phyloP scores from a whole-genome alignment of 2,329 filamentous ascomycete species.

The Ceratocystis ficicola region DNA sequence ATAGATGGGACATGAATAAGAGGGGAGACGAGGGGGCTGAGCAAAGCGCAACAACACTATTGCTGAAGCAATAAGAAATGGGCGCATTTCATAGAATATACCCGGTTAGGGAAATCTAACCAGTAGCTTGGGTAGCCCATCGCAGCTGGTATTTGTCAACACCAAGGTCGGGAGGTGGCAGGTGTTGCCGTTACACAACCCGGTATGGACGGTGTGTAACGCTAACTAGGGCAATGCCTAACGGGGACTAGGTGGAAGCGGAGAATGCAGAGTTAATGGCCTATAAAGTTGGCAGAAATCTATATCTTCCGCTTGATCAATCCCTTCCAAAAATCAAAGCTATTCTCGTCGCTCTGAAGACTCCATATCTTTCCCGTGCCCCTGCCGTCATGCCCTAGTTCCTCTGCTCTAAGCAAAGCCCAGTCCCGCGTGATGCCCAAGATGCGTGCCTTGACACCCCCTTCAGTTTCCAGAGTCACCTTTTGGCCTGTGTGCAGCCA shows the following conservation, averaged over 20 bases:
- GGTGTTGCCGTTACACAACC: too few relatives aligned
- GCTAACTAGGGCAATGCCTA: too few relatives aligned
- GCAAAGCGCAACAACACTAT: neutral
- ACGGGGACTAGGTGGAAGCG: too few relatives aligned
- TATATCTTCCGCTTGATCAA: constrained; percentile 68
- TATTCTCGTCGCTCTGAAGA: constrained; percentile 92
- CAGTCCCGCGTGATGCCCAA: constrained; percentile 85
- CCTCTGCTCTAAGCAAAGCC: constrained; percentile 75
- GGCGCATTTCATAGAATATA: too few relatives aligned
- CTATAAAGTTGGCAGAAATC: neutral
- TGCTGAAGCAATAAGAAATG: too few relatives aligned
- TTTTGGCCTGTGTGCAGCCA: constrained; percentile 75
- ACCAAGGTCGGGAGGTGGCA: too few relatives aligned
- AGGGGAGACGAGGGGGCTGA: neutral
- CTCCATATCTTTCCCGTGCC: constrained; percentile 67
- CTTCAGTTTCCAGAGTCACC: constrained; percentile 67
- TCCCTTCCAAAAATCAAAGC: constrained; percentile 93
- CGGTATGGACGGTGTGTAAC: too few relatives aligned
- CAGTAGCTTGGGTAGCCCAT: too few relatives aligned
- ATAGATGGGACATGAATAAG: neutral
- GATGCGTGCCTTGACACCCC: constrained; percentile 60
- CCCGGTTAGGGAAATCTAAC: too few relatives aligned
- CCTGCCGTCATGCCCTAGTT: constrained; percentile 60
- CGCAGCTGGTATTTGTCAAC: too few relatives aligned
- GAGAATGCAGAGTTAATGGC: too few relatives aligned